These are phyloP conservation scores for Panicum hallii DNA, from an alignment of 202 grass and related monocot genomes.

Conservation along the genomic window DNA sequence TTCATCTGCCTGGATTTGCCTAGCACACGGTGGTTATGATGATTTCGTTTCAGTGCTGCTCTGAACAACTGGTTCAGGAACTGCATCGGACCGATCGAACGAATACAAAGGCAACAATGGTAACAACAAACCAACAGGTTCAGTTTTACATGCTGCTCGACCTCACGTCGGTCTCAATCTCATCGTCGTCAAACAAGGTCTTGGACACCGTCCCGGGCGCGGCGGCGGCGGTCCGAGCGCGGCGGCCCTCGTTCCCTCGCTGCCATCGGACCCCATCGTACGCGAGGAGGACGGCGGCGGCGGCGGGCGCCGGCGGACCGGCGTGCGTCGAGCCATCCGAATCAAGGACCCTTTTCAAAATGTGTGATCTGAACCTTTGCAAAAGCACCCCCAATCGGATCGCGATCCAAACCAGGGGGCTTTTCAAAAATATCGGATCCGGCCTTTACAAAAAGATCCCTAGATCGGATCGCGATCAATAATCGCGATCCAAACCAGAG, in stretches of 20 bases:
- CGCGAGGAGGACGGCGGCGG: no score
- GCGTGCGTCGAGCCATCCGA: no score
- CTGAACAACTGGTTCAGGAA: neutral
- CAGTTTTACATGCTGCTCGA: conserved; percentile 45
- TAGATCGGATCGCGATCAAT: no score
- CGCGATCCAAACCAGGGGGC: no score
- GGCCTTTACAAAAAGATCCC: no score
- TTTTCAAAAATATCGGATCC: no score
- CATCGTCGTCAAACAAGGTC: conserved; percentile 68
- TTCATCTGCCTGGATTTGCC: neutral
- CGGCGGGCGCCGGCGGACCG: no score
- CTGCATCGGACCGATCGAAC: neutral
- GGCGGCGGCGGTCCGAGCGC: conserved; percentile 38
- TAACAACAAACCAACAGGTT: neutral
- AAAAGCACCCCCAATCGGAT: no score
- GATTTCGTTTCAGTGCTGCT: conserved; percentile 2
- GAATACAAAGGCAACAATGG: no score
- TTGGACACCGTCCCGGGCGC: conserved; percentile 56
- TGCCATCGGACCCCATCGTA: neutral
- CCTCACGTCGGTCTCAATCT: conserved; percentile 47
- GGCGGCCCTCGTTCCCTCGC: conserved; percentile 22
- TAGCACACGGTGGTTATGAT: neutral
- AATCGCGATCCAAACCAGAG: no score
- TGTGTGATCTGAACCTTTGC: no score
- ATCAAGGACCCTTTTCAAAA: no score